Base-by-base conservation (phyloP, 148 eudicot genomes). In the Hydrangea macrophylla region DNA sequence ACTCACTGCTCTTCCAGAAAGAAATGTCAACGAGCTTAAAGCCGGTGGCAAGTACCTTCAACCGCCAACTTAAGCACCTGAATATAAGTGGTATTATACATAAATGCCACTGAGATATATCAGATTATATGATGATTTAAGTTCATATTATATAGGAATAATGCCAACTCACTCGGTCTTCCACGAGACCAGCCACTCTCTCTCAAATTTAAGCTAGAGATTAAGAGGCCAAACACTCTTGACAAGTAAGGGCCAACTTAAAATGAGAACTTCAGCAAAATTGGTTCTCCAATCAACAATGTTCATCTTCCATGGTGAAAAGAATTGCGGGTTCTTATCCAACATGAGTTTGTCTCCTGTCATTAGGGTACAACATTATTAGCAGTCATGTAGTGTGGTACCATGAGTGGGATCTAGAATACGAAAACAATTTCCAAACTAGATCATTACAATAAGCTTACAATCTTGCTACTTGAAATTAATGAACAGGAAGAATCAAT, bases 281-380 rank as follows among this genome's bases (percentile, higher is more conserved):
- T 9, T 72, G 33, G 30, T 20, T 58, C 30, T 65, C 32, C 60
- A 67, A 65, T 55, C 58, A 13, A 31, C 45, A 55, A 7, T 18
- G 7, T 31, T 76, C 70, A 76, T 57, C 71, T 72, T 70, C 73
- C 53, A 9, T 69, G 82, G 59, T 82, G 37, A 22, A 67, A 33
- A 12, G 83, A 70, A 70, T 72, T 86, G 61, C 76, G 64, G 64
- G 77, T 72, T 76, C 83, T 63, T 30, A 81, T 68, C 83, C 85
- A 77, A 75, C 87, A 86, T 23, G 84, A 81, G n/a, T 72, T 75
- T 39, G 59, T 75, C 23, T 74, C 90, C 89, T 87, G 85, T 48
- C 23, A 44, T 56, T 48, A 48, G 30, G 50, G 24, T 48, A 12
- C 58, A 13, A 60, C 24, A 31, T 36, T 39, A 50, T 64, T 20